These are phyloP conservation scores for Hypomontagnella submonticulosa DNA, from an alignment of 495 filamentous ascomycete genomes.

Conservation along the genomic window DNA sequence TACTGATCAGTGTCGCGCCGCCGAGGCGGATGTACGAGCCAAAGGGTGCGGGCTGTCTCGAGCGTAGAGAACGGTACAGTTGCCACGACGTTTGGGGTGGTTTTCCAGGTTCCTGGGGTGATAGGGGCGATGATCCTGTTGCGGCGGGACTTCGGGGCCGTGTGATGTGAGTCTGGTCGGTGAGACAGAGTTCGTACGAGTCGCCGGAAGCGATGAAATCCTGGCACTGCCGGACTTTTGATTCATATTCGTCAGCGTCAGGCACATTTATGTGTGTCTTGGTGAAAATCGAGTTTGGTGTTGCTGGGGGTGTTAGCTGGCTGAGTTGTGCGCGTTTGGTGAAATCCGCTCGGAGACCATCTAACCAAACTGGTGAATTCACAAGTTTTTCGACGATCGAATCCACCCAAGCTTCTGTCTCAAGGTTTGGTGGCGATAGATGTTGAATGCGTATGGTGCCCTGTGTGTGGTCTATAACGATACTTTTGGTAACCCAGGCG, in stretches of 20 bases:
- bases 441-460: conserved; percentile 73
- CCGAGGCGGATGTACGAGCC: conserved; percentile 82
- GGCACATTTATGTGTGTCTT: conserved; percentile 55
- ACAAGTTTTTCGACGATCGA: conserved; percentile 48
- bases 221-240: conserved; percentile 75
- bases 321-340: conserved; percentile 31
- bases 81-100: conserved; percentile 65
- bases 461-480: conserved; percentile 79
- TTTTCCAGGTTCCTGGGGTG: conserved; percentile 23
- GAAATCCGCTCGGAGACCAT: conserved; percentile 40
- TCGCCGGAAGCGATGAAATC: conserved; percentile 78
- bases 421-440: conserved; percentile 52
- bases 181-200: conserved; percentile 94
- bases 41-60: conserved; percentile 85
- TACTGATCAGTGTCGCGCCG: conserved; percentile 75
- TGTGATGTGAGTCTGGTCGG: conserved; percentile 74
- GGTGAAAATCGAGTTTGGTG: conserved; percentile 28
- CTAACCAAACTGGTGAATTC: conserved; percentile 40
- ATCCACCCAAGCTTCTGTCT: conserved; percentile 51
- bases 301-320: conserved; percentile 44
- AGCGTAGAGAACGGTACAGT: conserved; percentile 75
- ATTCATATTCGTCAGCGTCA: conserved; percentile 66
- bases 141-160: conserved; percentile 45
- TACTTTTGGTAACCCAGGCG: conserved; percentile 79
- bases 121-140: conserved; percentile 16